These are phyloP conservation scores for Chenopodium quinoa DNA, from an alignment of 148 eudicot species.

Conservation along the genomic window DNA sequence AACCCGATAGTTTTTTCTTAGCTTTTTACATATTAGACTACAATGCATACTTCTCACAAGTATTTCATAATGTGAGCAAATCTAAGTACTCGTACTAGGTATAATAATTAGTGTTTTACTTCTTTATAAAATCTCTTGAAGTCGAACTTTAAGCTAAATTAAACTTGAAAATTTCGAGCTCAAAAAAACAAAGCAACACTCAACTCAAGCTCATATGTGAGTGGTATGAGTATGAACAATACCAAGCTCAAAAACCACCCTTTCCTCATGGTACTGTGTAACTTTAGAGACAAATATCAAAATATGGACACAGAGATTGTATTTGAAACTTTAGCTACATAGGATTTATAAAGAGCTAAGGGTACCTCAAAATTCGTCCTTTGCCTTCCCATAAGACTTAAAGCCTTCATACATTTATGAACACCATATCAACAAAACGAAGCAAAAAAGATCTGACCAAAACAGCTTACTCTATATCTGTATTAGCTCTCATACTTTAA, in stretches of 20 bases:
- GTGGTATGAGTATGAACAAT: not conserved
- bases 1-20: too few relatives aligned
- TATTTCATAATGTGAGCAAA: too few relatives aligned
- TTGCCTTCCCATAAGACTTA: not conserved
- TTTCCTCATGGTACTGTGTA: not conserved
- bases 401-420: not conserved
- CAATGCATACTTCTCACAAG: not conserved
- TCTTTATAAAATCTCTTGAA: too few relatives aligned
- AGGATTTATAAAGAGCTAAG: not conserved
- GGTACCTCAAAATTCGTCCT: conserved; percentile 5
- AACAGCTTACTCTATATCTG: conserved; percentile 4
- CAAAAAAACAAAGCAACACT: too few relatives aligned
- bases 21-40: too few relatives aligned
- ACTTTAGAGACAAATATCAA: not conserved
- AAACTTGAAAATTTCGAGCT: not conserved
- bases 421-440: not conserved
- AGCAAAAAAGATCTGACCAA: not conserved
- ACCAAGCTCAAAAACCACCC: too few relatives aligned
- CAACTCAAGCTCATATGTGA: not conserved
- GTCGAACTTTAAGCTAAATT: not conserved
- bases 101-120: too few relatives aligned
- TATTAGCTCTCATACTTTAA: conserved; percentile 4
- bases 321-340: not conserved
- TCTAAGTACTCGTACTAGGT: not conserved
- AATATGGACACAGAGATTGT: not conserved